Evolutionary conservation across 306 rosid species (phyloP).

Genomic region (Canavalia ensiformis): DNA sequence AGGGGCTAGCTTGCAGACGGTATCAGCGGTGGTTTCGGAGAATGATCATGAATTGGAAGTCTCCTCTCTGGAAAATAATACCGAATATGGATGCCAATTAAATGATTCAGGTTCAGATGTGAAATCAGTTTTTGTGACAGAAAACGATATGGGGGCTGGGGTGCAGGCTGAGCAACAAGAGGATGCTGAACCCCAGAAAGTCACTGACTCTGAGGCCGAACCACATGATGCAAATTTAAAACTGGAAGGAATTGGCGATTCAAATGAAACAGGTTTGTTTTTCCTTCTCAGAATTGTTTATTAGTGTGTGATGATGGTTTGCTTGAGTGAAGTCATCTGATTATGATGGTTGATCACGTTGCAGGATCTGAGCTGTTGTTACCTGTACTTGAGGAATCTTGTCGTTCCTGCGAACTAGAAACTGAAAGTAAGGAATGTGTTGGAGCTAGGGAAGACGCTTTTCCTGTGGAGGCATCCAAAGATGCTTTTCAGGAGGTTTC

Average conservation of each 20-base stretch:
- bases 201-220: conserved; percentile 8
- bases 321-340: conserved; percentile 24
- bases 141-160: neutral
- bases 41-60: conserved; percentile 49
- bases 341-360: conserved; percentile 11
- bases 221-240: neutral
- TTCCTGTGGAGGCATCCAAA: conserved; percentile 9
- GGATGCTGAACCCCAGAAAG: neutral
- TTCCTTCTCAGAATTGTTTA: neutral
- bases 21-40: conserved; percentile 45
- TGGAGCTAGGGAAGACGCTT: neutral
- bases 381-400: conserved; percentile 11
- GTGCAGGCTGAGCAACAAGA: conserved; percentile 27
- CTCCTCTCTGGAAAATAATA: conserved; percentile 40
- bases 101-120: conserved; percentile 22
- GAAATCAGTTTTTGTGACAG: conserved; percentile 10
- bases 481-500: conserved; percentile 13
- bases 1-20: conserved; percentile 49
- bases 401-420: neutral
- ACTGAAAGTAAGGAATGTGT: neutral
- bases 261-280: conserved; percentile 26
- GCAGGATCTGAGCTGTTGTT: conserved; percentile 34
- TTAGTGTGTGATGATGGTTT: neutral
- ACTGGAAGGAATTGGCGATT: neutral
- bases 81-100: conserved; percentile 22